Evolutionary conservation across 2,329 filamentous ascomycete species (phyloP).

Genomic region (Phialophora macrospora): DNA sequence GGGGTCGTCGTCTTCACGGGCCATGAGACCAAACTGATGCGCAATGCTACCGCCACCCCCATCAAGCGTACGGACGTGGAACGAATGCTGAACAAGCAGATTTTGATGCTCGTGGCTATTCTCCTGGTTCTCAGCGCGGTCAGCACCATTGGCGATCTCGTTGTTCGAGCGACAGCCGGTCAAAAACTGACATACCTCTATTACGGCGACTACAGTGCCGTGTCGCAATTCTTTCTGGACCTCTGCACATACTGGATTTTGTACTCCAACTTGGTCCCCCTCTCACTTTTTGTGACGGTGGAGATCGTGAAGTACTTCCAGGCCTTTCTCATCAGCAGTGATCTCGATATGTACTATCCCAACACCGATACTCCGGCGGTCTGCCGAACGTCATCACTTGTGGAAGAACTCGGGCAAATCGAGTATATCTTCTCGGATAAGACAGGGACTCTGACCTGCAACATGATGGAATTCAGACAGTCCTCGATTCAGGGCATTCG

Average conservation of each 20-base stretch:
- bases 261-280: conserved; percentile 94
- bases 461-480: conserved; percentile 98
- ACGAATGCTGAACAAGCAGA: conserved; percentile 88
- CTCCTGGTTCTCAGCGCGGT: conserved; percentile 83
- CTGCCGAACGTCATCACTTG: conserved; percentile 92
- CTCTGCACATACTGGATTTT: conserved; percentile 98
- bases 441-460: conserved; percentile 95
- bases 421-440: conserved; percentile 99
- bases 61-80: conserved; percentile 98
- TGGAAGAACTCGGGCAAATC: conserved; percentile 96
- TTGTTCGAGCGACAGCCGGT: conserved; percentile 70
- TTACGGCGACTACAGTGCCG: conserved; percentile 63
- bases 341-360: conserved; percentile 97
- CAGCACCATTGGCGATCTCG: conserved; percentile 87
- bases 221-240: conserved; percentile 85
- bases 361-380: conserved; percentile 93
- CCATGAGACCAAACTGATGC: conserved; percentile 98
- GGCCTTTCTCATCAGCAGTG: conserved; percentile 95
- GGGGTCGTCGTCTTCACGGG: conserved; percentile 96
- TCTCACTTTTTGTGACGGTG: conserved; percentile 96
- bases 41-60: conserved; percentile 93
- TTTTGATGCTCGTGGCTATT: conserved; percentile 85
- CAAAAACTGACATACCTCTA: conserved; percentile 73
- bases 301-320: conserved; percentile 98
- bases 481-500: conserved; percentile 91